Conservation (phyloP, 2,329 filamentous ascomycete species). For the Clarireedia paspali region DNA sequence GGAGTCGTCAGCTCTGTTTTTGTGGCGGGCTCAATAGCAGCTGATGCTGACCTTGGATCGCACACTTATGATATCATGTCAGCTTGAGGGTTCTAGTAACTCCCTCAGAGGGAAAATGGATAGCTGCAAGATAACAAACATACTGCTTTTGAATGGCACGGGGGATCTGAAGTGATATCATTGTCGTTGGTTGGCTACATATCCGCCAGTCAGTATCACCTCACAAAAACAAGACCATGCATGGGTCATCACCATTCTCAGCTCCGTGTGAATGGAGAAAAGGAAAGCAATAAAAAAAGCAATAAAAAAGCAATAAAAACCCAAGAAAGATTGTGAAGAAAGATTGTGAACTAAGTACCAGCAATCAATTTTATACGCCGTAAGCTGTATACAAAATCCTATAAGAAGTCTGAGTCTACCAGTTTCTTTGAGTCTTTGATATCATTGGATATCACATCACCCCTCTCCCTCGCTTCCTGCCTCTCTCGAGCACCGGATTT, state of each 20-base stretch:
- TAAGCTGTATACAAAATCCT: neutral
- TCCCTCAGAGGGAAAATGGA: neutral
- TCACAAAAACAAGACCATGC: neutral
- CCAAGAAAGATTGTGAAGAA: neutral
- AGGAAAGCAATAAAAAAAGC: neutral
- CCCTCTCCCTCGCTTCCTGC: neutral
- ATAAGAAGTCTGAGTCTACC: too few relatives aligned
- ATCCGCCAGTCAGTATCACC: conserved; percentile 9
- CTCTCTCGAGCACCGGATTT: neutral
- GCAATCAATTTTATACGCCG: neutral
- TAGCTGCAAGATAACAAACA: conserved; percentile 30
- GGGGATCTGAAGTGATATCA: conserved; percentile 65
- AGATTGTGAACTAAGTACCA: too few relatives aligned
- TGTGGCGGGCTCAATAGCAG: neutral
- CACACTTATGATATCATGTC: conserved; percentile 51
- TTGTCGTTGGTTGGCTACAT: conserved; percentile 46
- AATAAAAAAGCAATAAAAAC: neutral
- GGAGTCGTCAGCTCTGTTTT: neutral
- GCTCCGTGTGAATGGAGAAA: neutral
- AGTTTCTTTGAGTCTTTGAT: too few relatives aligned
- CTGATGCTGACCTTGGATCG: conserved; percentile 68
- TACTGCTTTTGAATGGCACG: conserved; percentile 80
- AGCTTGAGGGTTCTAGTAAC: neutral
- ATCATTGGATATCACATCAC: neutral
- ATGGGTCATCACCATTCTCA: conserved; percentile 1